Conservation (phyloP, 2,329 filamentous ascomycete genomes). For the Magnaporthales sp. region DNA sequence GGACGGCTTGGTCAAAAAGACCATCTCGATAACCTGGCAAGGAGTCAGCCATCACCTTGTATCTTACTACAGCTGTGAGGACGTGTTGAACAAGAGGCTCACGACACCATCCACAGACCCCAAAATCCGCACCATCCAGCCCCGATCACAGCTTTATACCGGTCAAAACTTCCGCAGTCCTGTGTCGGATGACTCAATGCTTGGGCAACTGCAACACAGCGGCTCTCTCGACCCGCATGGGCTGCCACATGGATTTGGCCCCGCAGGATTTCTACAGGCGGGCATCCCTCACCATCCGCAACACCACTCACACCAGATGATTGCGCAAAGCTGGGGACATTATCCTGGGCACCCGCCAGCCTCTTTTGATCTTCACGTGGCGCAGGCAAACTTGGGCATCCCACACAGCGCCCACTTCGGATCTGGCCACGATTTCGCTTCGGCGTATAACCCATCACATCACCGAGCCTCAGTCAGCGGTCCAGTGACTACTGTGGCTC, state of each 20-base stretch:
- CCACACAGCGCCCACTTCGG: background rate
- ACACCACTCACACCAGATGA: background rate
- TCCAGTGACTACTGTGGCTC: background rate
- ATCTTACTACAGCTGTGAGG: constrained; percentile 77
- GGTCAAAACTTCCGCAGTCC: constrained; percentile 54
- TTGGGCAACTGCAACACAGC: background rate
- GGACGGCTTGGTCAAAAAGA: constrained; percentile 83
- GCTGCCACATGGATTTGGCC: background rate
- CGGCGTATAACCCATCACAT: background rate
- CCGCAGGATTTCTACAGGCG: background rate
- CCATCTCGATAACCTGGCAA: constrained; percentile 69
- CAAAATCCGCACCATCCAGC: constrained; percentile 38
- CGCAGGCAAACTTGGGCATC: background rate
- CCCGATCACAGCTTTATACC: constrained; percentile 48
- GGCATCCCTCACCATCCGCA: background rate
- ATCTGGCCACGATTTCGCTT: background rate
- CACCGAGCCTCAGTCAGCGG: background rate
- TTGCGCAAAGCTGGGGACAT: background rate
- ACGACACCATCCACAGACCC: constrained; percentile 48
- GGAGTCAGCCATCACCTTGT: constrained; percentile 78
- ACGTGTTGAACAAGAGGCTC: constrained; percentile 58
- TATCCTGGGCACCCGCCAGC: background rate
- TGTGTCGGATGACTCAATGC: constrained; percentile 3
- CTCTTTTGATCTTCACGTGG: background rate
- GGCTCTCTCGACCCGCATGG: background rate